Percentiles rank a stretch among this genome's conserved stretches.
These are phyloP conservation scores for Amauroascus verrucosus DNA, from an alignment of 2,329 filamentous ascomycete species.

Conservation along the genomic window DNA sequence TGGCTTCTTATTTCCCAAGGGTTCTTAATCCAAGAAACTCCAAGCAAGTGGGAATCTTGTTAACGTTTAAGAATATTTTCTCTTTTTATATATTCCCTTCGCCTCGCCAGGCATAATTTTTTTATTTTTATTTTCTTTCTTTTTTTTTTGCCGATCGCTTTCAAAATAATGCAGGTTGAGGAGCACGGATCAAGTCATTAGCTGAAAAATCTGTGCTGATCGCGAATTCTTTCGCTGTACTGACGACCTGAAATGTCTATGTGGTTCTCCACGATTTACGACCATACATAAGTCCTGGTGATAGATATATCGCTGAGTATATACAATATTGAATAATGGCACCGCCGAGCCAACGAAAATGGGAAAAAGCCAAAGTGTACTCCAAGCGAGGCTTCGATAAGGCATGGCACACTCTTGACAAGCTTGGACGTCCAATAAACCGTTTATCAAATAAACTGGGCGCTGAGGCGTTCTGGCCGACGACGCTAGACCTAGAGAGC, in stretches of 20 bases:
- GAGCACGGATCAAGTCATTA: slow-evolving; percentile 3
- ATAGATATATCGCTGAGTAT: slow-evolving; percentile 34
- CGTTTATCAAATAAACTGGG: slow-evolving; percentile 71
- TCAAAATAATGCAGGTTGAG: background rate
- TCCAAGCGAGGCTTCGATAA: slow-evolving; percentile 63
- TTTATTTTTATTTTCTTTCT: background rate
- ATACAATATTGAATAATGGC: background rate
- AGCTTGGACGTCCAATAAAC: slow-evolving; percentile 67
- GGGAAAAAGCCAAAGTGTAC: slow-evolving; percentile 43
- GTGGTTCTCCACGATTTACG: background rate
- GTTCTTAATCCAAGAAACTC: background rate
- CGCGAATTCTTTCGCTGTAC: background rate
- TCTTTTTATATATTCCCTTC: background rate
- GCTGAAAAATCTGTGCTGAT: background rate
- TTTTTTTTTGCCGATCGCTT: background rate
- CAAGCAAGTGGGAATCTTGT: background rate
- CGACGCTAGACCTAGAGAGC: slow-evolving; percentile 74
- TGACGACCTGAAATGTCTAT: slow-evolving; percentile 2
- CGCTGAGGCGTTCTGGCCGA: slow-evolving; percentile 74
- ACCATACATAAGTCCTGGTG: slow-evolving; percentile 8
- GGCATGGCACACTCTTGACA: slow-evolving; percentile 56
- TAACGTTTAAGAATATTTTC: background rate
- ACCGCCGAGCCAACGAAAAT: slow-evolving; percentile 37
- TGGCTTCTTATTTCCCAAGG: background rate
- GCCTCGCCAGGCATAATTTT: background rate